Base-by-base conservation (phyloP, 176 grass and related monocot species). In the Aegilops speltoides region DNA sequence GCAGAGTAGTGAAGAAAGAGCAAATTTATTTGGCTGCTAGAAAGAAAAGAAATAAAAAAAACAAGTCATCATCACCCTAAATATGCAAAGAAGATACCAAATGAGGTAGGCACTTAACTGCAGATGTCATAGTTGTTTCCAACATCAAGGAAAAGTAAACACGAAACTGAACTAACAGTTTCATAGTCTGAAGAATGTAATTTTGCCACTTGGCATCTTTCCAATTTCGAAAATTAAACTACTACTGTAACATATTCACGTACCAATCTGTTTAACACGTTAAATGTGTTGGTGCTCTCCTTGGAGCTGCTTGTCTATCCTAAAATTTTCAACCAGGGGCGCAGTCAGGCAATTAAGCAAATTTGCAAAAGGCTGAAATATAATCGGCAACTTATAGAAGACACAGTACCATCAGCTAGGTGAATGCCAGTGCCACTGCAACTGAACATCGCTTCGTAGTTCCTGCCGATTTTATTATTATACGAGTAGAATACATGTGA, bases 1-100 rank as follows among this genome's bases (percentile, higher is more conserved):
- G 57, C 93, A 98, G 68, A 95, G 77, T 33, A 98, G 82, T 17
- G 91, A 98, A 84, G 95, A 98, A 79, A 91, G 84, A 71, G 93
- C 91, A 89, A 95, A 94, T 66, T 91, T 98, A 36, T 50, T 93
- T 90, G 68, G 91, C 95, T 98, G 86, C 32, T 59, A 61, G n/a
- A 14, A 32, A 41, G 77, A 57, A 80, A 32, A 68, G 82, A 68
- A 64, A 15, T 24, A 64, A 14, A 26, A 14, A 26, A 16, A 77
- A 77, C 64, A 67, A 67, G 22, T 68, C 50, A 48, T 48, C 22
- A 81, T 32, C 52, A 59, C 76, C 72, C 25, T 31, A 28, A 78
- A 38, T 64, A 54, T 79, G 13, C 8, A 81, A 79, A 84, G 23
- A 79, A 74, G 32, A 29, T 67, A 81, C 43, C 59, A 77, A 82